Percentiles rank a stretch among this genome's conserved stretches.
phyloP scores from a whole-genome alignment of 495 filamentous ascomycete species.

The Tuber umbilicatum region DNA sequence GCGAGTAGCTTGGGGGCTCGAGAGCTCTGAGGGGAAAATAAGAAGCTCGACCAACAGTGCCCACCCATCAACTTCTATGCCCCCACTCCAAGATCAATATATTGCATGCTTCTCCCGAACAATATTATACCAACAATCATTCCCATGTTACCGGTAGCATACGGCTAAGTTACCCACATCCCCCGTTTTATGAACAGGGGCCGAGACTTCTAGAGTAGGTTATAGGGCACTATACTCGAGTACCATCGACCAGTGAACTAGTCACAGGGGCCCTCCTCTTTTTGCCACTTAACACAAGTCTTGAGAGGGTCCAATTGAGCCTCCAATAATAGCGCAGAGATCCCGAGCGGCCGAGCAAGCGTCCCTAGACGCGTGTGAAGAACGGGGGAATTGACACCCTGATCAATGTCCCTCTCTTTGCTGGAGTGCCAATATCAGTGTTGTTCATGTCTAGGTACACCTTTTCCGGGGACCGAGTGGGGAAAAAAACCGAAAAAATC shows the following conservation, averaged over 20 bases:
- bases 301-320: neutral
- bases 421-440: neutral
- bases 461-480: neutral
- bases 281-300: conserved; percentile 1
- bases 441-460: neutral
- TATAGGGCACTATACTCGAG: neutral
- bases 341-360: neutral
- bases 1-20: neutral
- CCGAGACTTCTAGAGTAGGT: neutral
- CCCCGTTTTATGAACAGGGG: neutral
- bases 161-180: neutral
- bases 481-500: neutral
- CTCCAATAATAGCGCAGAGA: neutral
- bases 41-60: neutral
- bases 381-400: neutral
- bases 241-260: neutral
- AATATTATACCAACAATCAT: neutral
- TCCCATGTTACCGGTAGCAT: neutral
- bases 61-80: neutral
- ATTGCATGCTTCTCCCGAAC: neutral
- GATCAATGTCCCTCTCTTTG: neutral
- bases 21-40: neutral
- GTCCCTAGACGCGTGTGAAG: neutral
- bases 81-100: neutral
- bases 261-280: neutral